Evolutionary conservation across 1,139 yeast genomes (phyloP), one percentile per base, ranked within the genome.

Genomic region (Blastobotrys buckinghamii): DNA sequence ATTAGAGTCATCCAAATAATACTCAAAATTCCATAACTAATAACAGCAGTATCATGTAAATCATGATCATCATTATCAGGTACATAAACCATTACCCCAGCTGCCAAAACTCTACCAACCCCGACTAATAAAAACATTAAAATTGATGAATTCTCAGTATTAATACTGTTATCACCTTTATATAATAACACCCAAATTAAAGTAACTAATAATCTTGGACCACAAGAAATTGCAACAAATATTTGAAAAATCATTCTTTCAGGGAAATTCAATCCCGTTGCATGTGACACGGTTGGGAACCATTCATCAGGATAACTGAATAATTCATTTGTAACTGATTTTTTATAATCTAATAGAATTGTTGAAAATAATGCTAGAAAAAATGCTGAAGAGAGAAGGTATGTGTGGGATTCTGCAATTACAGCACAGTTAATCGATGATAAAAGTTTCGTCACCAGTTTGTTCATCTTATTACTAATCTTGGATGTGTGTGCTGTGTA

Each of bases 11-110:
- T 84, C 97, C 97, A 92, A 3, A 97, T 97, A 38, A 90, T 73
- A 1, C 97, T 88, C 57, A 90, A 74, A 1, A 89, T 76, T 51
- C 92, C 84, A 68, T 92, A 92, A 32, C 83, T 65, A 55, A 92
- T 88, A 97, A 92, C 92, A 65, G 89, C 89, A 46, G 90, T 81
- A 61, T 92, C 97, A 65, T 92, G 98, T 73, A 84, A 82, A 67
- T 89, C 96, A 61, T 90, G 97, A 65, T 92, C 96, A 65, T 92
- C 98, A 1, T 96, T 87, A 9, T 96, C 85, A 1, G 98, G 90
- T 55, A 92, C 84, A 62, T 90, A 92, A 13, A 92, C 96, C 96
- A 97, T 92, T 10, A 97, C 97, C 58, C 97, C 97, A 62, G 97
- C 92, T 1, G 96, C 83, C 50, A 90, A 77, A 0, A 97, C 90